Base-by-base conservation (phyloP, 1,139 yeast species). In the Blastobotrys aristatus region DNA sequence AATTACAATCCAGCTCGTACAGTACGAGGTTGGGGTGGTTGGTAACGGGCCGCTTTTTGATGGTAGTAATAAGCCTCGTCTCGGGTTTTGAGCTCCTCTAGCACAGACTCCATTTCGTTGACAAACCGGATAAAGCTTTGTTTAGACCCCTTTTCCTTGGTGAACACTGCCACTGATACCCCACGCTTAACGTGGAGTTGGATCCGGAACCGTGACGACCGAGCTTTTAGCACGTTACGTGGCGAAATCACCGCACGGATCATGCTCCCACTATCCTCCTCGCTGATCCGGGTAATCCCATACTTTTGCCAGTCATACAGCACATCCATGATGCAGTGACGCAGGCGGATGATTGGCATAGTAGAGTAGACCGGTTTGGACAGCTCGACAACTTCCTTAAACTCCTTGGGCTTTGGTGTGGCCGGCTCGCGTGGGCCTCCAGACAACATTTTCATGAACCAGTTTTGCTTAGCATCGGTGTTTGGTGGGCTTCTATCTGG, bases 391-490 rank as follows among this genome's bases (percentile, higher is more conserved):
- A 16, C 22, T 18, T 18, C 13, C 3, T 18, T 24, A 17, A 14
- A 14, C 6, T 30, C 33, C 17, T 32, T 32, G 17, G 34, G 10
- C 6, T 6, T 32, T 20, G 6, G 16, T 31, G 34, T 31, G 18
- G 26, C 24, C 24, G 18, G 7, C 5, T 10, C 11, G 6, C 8
- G 8, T 5, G 8, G 8, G 27, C 27, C 27, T 6, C 27, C 27
- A 6, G 27, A 48, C 33, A 68, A 57, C 56, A 68, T 57, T 53
- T 66, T 67, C 66, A 68, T 61, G 54, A 68, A 65, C 72, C 72
- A 68, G 49, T 65, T 67, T 54, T 68, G 71, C 48, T 58, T 59
- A 51, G 61, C 54, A 53, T 64, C 63, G 32, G 50, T 42, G 31
- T 55, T 16, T 5, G 5, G 3, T 4, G 29, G 14, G 4, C 14